Base-by-base conservation (phyloP, 345 rosid genomes). In the Brassica cretica region DNA sequence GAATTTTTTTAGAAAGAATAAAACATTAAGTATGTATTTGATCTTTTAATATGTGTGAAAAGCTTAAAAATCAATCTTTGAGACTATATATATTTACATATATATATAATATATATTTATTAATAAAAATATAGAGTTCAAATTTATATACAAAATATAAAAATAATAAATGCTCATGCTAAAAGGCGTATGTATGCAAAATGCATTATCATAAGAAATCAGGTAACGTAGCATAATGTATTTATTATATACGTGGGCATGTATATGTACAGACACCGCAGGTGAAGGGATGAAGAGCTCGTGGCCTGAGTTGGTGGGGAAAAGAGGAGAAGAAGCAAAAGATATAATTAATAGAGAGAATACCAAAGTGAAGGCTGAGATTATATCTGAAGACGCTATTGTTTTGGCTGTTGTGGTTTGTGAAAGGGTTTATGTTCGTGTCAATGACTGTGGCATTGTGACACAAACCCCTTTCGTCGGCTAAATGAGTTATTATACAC, bases 301-400 rank as follows among this genome's bases (percentile, higher is more conserved):
- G 37, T 84, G 88, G 88, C 78, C 86, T 5, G 85, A 84, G 64
- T 70, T 86, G 61, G 85, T 84, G 71, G 87, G 88, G 9, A 65
- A 30, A 30, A 77, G 62, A 6, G 88, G 86, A 19, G 70, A 72
- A 70, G 84, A 74, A 71, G 86, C 85, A 12, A 83, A 70, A 32
- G 81, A 61, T 71, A 75, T 82, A 35, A 80, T 84, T 9, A 75
- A 29, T 3, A 72, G 72, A 78, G 85, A 82, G 49, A 86, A 86
- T 67, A 81, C 85, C 0, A 80, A 78, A 39, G 83, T 86, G 16
- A 32, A 56, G 12, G 81, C 76, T 37, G 1, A 3, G 72, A 82
- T 84, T 5, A 83, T 86, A 74, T 72, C 76, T 68, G 83, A 84
- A 41, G 80, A 83, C 12, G 81, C 68, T 70, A 25, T 70, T 68